A percentile compares a stretch with the other conserved stretches of the same genome.
Conservation (phyloP, 2,329 filamentous ascomycete species). For the Hypoxylon sp. region DNA sequence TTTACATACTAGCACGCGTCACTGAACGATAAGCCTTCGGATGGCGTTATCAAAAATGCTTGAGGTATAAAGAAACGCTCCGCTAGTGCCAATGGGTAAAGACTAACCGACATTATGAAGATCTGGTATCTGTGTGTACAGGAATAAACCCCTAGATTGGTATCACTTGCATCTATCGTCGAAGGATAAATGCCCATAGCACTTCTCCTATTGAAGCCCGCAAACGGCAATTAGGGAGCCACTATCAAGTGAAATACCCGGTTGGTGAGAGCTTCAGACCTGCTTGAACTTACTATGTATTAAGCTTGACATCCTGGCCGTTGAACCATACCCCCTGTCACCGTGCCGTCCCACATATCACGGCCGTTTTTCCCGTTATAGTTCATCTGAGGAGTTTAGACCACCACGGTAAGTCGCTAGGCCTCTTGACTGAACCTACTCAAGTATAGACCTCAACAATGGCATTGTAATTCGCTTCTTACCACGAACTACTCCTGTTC, state of each 20-base stretch:
- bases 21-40: neutral
- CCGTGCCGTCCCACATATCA: slow-evolving; percentile 26
- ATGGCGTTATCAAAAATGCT: neutral
- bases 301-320: slow-evolving; percentile 19
- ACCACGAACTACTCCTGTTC: slow-evolving; percentile 2
- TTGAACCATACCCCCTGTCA: slow-evolving; percentile 6
- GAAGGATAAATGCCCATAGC: slow-evolving; percentile 24
- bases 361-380: slow-evolving; percentile 37
- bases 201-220: slow-evolving; percentile 10
- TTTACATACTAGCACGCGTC: neutral
- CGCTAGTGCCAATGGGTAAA: slow-evolving; percentile 16
- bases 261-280: slow-evolving; percentile 26
- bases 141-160: slow-evolving; percentile 8
- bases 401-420: slow-evolving; percentile 16
- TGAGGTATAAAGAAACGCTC: slow-evolving; percentile 15
- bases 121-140: slow-evolving; percentile 37
- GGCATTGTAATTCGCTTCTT: neutral
- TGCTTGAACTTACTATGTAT: slow-evolving; percentile 25
- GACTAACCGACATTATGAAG: slow-evolving; percentile 18
- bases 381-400: slow-evolving; percentile 27
- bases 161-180: slow-evolving; percentile 12
- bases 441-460: slow-evolving; percentile 3
- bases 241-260: slow-evolving; percentile 34
- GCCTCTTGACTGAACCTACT: slow-evolving; percentile 8
- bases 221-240: slow-evolving; percentile 21